Conservation (phyloP, 805 yeast genomes). For the Candida boidinii region DNA sequence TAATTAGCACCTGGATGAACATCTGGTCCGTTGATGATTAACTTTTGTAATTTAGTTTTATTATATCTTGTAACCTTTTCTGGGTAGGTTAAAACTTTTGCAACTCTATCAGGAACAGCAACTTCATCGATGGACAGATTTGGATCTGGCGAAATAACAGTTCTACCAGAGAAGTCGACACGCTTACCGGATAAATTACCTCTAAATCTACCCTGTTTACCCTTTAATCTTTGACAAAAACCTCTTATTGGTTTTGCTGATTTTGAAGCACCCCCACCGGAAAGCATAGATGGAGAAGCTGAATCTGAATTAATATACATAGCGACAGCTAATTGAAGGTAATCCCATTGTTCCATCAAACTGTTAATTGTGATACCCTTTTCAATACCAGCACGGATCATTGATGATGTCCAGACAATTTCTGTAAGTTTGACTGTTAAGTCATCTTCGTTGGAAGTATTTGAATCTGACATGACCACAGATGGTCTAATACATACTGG, state of each 20-base stretch:
- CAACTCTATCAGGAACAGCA: conserved; percentile 96
- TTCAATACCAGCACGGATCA: conserved; percentile 90
- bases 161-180: conserved; percentile 96
- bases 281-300: conserved; percentile 70
- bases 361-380: conserved; percentile 90
- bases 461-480: conserved; percentile 81
- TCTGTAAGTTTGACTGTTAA: conserved; percentile 92
- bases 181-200: conserved; percentile 98
- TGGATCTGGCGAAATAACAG: conserved; percentile 98
- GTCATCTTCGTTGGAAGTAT: conserved; percentile 95
- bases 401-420: conserved; percentile 92
- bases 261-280: conserved; percentile 48
- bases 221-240: conserved; percentile 93
- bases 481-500: conserved; percentile 99
- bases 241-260: conserved; percentile 84
- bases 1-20: conserved; percentile 97
- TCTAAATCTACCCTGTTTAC: conserved; percentile 98
- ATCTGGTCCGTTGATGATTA: conserved; percentile 79
- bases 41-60: conserved; percentile 60
- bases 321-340: conserved; percentile 88
- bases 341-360: conserved; percentile 99
- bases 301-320: conserved; percentile 97
- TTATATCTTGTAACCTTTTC: conserved; percentile 90
- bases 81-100: conserved; percentile 92
- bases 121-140: conserved; percentile 92